Conservation (phyloP, 2,329 filamentous ascomycete species). For the Talaromyces sp. region DNA sequence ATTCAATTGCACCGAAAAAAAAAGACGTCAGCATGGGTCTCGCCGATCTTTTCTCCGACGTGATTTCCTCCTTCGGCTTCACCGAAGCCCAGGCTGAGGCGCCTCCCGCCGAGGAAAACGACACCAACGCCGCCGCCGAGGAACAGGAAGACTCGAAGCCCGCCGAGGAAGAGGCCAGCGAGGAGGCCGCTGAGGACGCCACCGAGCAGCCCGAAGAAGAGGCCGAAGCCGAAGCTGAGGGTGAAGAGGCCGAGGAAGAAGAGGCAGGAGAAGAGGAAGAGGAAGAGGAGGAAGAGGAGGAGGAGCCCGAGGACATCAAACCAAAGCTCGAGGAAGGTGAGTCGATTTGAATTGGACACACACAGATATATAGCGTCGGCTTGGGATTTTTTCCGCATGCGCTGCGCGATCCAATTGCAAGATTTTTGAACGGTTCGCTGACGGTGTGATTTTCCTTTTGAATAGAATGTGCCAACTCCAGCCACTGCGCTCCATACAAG, state of each 20-base stretch:
- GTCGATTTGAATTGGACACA: constrained; percentile 33
- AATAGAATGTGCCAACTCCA: constrained; percentile 82
- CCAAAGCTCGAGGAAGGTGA: constrained; percentile 87
- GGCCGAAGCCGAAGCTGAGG: constrained; percentile 45
- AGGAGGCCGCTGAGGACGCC: constrained; percentile 24
- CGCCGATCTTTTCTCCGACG: constrained; percentile 60
- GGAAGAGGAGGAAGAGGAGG: constrained; percentile 70
- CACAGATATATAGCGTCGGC: background rate
- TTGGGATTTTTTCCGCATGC: background rate
- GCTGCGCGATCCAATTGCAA: background rate
- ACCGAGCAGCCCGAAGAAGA: constrained; percentile 34
- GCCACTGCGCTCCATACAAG: constrained; percentile 80
- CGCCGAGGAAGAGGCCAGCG: constrained; percentile 17
- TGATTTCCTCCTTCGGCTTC: constrained; percentile 62
- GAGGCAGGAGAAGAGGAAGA: constrained; percentile 57
- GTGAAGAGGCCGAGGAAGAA: constrained; percentile 50
- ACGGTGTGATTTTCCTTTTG: background rate
- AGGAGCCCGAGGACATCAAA: constrained; percentile 80
- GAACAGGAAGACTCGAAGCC: constrained; percentile 31
- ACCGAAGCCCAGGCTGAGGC: constrained; percentile 59
- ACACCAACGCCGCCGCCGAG: constrained; percentile 43
- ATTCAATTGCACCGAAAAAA: constrained; percentile 22
- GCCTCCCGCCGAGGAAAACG: constrained; percentile 47
- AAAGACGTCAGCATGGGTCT: constrained; percentile 52
- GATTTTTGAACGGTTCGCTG: background rate